Base-by-base conservation (phyloP, 345 rosid genomes). In the Cardiospermum halicacabum region DNA sequence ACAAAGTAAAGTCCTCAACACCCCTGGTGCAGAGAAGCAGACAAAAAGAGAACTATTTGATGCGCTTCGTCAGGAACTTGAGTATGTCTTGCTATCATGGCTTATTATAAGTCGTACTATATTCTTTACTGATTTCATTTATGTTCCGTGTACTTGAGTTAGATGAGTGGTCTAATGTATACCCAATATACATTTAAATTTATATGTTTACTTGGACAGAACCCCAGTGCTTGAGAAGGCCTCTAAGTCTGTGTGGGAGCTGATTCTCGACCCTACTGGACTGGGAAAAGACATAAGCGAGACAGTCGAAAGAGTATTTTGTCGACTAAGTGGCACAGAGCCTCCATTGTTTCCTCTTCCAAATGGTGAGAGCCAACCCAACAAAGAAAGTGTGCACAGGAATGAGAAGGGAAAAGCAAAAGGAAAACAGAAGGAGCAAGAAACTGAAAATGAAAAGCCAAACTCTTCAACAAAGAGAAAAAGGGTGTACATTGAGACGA, bases 191-290 rank as follows among this genome's bases (percentile, higher is more conserved):
- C 12, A 19, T 24, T 60, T 60, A 15, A 19, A 65, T 61, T 45
- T 55, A 37, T 26, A 3, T 54, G 37, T 50, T n/a, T n/a, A n/a
- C n/a, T n/a, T 66, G 58, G 31, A 53, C 72, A 93, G 97, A 76
- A 75, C 88, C 70, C 97, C 94, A 1, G 96, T 89, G 69, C 85
- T 91, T 1, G 96, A 94, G 82, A 91, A 83, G 77, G 99, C 97
- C 49, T 94, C 97, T 11, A 89, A 87, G 77, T 91, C 97, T n/a
- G 95, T 91, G 60, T 94, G 99, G 99, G 99, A 94, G 56, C 64
- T 94, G 79, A 94, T 94, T 68, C 77, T 94, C 67, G 96, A 91
- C 67, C 65, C 66, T 40, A 73, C 83, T 47, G 99, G 97, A 15
- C 63, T 89, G 39, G 96, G 99, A 56, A 89, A 87, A 72, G 82